phyloP scores from a whole-genome alignment of 139 green algal species.

The Chlorella sp. region DNA sequence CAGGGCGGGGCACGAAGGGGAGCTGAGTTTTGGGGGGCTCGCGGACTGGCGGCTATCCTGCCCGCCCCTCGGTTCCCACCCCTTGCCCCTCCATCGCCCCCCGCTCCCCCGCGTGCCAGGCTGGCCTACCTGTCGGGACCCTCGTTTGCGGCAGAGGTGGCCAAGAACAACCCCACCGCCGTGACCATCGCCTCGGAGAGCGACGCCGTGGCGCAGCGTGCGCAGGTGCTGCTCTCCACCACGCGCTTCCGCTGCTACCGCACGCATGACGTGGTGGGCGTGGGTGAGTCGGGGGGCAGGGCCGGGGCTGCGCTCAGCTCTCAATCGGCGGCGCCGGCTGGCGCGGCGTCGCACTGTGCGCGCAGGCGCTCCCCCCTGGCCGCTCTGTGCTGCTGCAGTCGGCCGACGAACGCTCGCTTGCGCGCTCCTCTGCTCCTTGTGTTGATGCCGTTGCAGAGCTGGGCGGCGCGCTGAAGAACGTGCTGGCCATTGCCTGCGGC shows the following conservation, averaged over 20 bases:
- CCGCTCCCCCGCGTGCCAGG: too few species aligned
- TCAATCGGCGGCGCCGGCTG: too few species aligned
- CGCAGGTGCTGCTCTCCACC: slow-evolving; percentile 51
- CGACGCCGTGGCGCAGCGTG: slow-evolving; percentile 34
- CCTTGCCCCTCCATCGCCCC: background rate
- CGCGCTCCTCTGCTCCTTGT: too few species aligned
- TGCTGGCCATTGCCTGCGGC: slow-evolving; percentile 69
- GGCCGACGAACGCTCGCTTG: too few species aligned
- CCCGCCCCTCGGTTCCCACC: background rate
- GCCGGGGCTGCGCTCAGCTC: too few species aligned
- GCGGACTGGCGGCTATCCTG: too few species aligned
- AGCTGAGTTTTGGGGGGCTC: too few species aligned
- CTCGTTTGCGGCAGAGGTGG: slow-evolving; percentile 67
- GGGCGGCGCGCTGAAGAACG: slow-evolving; percentile 71
- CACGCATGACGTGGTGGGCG: slow-evolving; percentile 58
- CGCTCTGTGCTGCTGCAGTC: too few species aligned
- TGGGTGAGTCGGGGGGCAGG: background rate
- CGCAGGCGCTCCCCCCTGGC: too few species aligned
- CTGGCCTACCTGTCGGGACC: slow-evolving; percentile 66
- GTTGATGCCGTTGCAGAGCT: slow-evolving; percentile 58
- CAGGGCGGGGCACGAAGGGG: too few species aligned
- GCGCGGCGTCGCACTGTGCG: too few species aligned
- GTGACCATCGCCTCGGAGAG: slow-evolving; percentile 59
- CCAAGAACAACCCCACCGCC: slow-evolving; percentile 42
- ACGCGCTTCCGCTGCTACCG: slow-evolving; percentile 62